These are phyloP conservation scores for Tagetes erecta DNA, from an alignment of 129 eudicot genomes.

Conservation along the genomic window DNA sequence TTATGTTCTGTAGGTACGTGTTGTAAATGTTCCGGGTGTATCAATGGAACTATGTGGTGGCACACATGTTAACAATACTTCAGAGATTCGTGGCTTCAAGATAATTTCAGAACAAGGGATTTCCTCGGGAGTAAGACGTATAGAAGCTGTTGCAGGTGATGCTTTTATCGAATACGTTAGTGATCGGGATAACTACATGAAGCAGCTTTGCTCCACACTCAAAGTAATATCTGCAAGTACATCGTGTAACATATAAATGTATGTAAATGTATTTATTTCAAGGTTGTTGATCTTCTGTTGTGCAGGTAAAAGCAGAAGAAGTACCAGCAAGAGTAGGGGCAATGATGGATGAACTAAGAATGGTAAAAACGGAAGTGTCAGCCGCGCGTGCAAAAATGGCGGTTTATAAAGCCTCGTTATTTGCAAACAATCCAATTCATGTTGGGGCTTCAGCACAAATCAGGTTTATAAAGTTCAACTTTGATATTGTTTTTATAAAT, in stretches of 20 bases:
- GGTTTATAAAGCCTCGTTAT: conserved; percentile 68
- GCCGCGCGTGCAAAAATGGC: conserved; percentile 85
- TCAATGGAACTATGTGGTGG: conserved; percentile 99
- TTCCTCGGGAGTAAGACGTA: conserved; percentile 92
- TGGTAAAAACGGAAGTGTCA: conserved; percentile 64
- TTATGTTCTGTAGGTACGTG: conserved; percentile 68
- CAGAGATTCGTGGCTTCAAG: conserved; percentile 90
- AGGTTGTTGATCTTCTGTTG: conserved; percentile 1
- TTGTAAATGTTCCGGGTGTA: conserved; percentile 97
- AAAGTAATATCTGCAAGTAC: conserved; percentile 52
- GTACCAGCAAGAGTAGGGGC: conserved; percentile 71
- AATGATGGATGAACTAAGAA: conserved; percentile 74
- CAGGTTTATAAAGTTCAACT: conserved; percentile 41
- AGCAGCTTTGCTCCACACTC: conserved; percentile 92
- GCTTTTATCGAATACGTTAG: conserved; percentile 86
- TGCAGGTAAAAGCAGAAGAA: conserved; percentile 92
- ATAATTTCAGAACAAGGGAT: conserved; percentile 93
- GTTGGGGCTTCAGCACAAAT: conserved; percentile 64
- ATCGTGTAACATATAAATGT: not conserved
- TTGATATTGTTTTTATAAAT: not conserved
- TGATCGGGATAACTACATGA: conserved; percentile 83
- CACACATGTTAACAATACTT: conserved; percentile 86
- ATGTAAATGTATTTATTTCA: conserved; percentile 1
- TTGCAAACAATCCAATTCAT: conserved; percentile 51
- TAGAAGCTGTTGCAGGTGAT: conserved; percentile 99